These are phyloP conservation scores for Fraxinus paxiana DNA, from an alignment of 305 asterid genomes.

Conservation along the genomic window DNA sequence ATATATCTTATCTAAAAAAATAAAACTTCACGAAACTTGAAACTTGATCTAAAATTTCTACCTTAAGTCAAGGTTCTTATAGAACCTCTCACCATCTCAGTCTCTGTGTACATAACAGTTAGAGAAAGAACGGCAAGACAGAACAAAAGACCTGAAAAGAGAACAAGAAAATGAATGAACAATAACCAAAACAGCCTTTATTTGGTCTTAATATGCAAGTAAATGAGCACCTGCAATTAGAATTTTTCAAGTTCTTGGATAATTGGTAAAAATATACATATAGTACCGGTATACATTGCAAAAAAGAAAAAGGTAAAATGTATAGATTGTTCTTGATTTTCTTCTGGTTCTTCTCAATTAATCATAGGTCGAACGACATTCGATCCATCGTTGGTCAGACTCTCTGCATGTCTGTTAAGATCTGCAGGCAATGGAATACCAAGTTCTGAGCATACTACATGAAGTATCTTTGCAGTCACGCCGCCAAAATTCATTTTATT, in stretches of 20 bases:
- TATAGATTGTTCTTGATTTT: neutral
- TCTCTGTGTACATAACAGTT: neutral
- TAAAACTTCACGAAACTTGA: too few species aligned
- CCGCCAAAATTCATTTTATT: conserved; percentile 82
- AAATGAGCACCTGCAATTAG: neutral
- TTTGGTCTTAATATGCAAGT: neutral
- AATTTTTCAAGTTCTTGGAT: neutral
- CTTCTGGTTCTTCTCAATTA: conserved; percentile 37
- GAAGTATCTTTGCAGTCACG: conserved; percentile 71
- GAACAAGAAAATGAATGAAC: neutral
- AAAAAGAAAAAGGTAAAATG: neutral
- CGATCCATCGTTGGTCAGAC: conserved; percentile 38
- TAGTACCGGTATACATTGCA: neutral
- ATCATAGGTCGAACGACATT: conserved; percentile 54
- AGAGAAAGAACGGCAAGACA: neutral
- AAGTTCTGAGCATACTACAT: conserved; percentile 83
- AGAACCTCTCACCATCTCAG: neutral
- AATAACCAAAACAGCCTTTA: neutral
- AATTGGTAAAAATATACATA: neutral
- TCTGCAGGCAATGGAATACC: conserved; percentile 72
- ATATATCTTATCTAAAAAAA: neutral
- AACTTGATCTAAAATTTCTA: neutral
- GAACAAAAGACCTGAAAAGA: neutral
- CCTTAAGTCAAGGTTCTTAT: neutral
- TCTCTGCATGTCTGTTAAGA: conserved; percentile 47